Base-by-base conservation (phyloP, 2,329 filamentous ascomycete species). In the Cryphonectria parasitica region DNA sequence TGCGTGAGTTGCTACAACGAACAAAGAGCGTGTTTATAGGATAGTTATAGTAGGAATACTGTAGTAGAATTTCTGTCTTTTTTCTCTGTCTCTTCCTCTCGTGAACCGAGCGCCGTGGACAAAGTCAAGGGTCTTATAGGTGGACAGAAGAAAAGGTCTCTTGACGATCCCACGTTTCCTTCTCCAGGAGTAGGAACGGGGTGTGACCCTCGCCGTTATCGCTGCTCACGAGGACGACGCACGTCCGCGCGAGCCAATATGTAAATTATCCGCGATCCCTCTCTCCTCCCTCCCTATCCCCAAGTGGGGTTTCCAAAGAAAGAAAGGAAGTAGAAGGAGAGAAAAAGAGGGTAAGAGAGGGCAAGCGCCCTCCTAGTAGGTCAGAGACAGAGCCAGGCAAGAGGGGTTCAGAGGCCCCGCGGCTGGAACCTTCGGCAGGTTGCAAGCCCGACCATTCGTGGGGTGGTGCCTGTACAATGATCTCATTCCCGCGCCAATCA, bases 401-500 rank as follows among this genome's bases (percentile, higher is more conserved):
- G 63, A 64, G 63, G 63, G 63, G 39, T 64, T 25, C 43, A 64
- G 43, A 64, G 43, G 63, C 28, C 41, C 43, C 41, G 43, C 63
- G 63, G 62, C 39, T 28, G 39, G 39, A 41, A n/a, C 45, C 25
- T 61, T 69, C 67, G 67, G 67, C 41, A 65, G 52, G 67, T 67
- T 66, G 41, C 62, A 69, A 64, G 62, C 49, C 67, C 62, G 63
- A 64, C 54, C 64, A 34, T 62, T 25, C 49, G 54, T 60, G 62
- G 62, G 61, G 62, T 69, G 36, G 62, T 65, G 52, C 67, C 52
- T 66, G 54, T 28, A 65, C 28, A 25, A 66, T 70, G 64, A 67
- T 70, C 68, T 66, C 64, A 69, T 66, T 67, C 56, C 43, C 68
- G 68, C 68, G 56, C 68, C 68, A 67, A 70, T 70, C 64, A 69